Evolutionary conservation across 1,284 basidiomycete species (phyloP).

Genomic region (Golubevia pallescens): DNA sequence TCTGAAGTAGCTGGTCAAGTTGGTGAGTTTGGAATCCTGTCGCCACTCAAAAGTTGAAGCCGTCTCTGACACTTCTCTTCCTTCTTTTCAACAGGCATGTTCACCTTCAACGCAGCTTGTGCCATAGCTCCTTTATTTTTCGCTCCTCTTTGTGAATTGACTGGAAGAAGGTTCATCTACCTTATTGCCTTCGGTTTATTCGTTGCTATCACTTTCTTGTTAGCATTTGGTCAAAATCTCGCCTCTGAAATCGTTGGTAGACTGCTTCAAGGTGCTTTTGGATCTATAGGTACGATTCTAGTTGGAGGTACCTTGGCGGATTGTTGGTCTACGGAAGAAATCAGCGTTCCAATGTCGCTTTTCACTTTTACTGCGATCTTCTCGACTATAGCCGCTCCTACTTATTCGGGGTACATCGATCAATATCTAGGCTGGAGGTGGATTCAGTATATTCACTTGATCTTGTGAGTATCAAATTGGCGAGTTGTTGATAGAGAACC

Average conservation of each 20-base stretch:
- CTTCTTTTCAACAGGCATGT: conserved; percentile 23
- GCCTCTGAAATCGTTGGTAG: conserved; percentile 53
- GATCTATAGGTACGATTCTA: conserved; percentile 54
- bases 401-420: conserved; percentile 58
- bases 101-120: conserved; percentile 52
- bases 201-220: conserved; percentile 53
- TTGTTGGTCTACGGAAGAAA: conserved; percentile 56
- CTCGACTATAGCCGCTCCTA: conserved; percentile 45
- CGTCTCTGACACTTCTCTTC: background rate
- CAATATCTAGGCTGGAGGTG: conserved; percentile 59
- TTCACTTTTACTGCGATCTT: conserved; percentile 63
- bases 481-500: background rate
- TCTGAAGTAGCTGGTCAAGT: conserved; percentile 53
- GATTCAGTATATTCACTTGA: conserved; percentile 60
- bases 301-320: conserved; percentile 28
- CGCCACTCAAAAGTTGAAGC: background rate
- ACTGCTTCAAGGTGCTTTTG: conserved; percentile 57
- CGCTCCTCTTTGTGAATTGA: conserved; percentile 61
- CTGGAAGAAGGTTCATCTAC: conserved; percentile 60
- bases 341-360: conserved; percentile 50
- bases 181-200: conserved; percentile 57
- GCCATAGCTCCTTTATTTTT: conserved; percentile 51
- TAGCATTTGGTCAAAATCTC: conserved; percentile 59
- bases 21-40: conserved; percentile 7
- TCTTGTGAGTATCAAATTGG: conserved; percentile 22